These are phyloP conservation scores for Phytophthora meadii DNA, from an alignment of 352 stramenopile genomes.

Conservation along the genomic window DNA sequence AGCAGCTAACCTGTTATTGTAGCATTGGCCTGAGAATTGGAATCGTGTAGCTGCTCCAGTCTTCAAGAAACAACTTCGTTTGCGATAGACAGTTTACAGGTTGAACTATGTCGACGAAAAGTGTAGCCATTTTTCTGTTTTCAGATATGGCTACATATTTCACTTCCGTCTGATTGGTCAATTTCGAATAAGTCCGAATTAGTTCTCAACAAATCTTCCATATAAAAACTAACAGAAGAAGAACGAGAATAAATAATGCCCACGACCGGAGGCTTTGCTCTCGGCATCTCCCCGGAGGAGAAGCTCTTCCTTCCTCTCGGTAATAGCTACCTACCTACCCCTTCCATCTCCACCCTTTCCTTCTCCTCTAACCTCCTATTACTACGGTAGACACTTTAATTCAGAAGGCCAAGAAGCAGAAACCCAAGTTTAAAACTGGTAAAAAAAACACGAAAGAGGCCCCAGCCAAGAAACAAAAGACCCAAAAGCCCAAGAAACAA, in stretches of 20 bases:
- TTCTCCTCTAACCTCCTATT: not conserved
- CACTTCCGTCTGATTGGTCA: not conserved
- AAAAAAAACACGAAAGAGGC: constrained; percentile 27
- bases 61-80: constrained; percentile 61
- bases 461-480: constrained; percentile 17
- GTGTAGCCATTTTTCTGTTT: constrained; percentile 1
- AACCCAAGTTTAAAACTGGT: constrained; percentile 19
- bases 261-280: constrained; percentile 39
- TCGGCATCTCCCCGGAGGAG: constrained; percentile 64
- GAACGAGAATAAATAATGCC: constrained; percentile 12
- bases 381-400: constrained; percentile 48
- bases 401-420: constrained; percentile 49
- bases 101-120: constrained; percentile 2
- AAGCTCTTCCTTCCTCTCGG: constrained; percentile 63
- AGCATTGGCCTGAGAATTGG: constrained; percentile 88
- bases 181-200: constrained; percentile 1
- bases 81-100: constrained; percentile 19
- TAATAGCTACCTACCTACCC: constrained; percentile 10
- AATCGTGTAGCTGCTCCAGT: constrained; percentile 61
- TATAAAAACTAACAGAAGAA: not conserved
- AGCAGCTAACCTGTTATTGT: not conserved
- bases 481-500: constrained; percentile 23
- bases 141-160: too few species aligned
- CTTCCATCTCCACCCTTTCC: not conserved
- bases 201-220: constrained; percentile 5